Base-by-base conservation (phyloP, 2,329 filamentous ascomycete genomes). In the Alternaria panax region DNA sequence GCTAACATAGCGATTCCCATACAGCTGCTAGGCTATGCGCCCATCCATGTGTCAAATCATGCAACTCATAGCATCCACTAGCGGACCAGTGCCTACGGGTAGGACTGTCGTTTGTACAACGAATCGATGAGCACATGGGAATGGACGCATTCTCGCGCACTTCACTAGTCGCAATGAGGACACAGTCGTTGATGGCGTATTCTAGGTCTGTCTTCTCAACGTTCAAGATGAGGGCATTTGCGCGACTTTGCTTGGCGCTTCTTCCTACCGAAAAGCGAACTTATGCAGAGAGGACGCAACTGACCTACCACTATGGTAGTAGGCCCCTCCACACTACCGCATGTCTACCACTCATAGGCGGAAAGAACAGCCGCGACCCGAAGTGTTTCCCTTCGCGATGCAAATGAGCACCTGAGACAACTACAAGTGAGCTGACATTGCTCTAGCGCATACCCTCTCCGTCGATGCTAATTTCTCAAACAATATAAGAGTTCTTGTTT, bases 201-300 rank as follows among this genome's bases (percentile, higher is more conserved):
- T 48, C 14, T 6, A n/a, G 14, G 20, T 25, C 20, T 36, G 45
- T 4, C 45, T 25, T 36, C 28, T 24, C 30, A 16, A 34, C 6
- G 2, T 22, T 36, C 20, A 2, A 22, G 7, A 52, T 53, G 54
- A 57, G 54, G 48, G 24, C 30, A 53, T 57, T 57, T 46, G 54
- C 48, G 54, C 48, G 51, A 40, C 48, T 56, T 53, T 46, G 41
- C 30, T 45, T 52, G 24, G 47, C 54, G 24, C 41, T 34, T 28
- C 11, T 34, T n/a, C 14, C 36, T n/a, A 12, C 22, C 22, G 32
- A 25, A 20, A 11, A 8, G 22, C 25, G 18, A 34, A 24, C 25
- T 40, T 45, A 45, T 8, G 40, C 25, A 18, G 32, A 27, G 28
- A 32, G 6, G 38, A 34, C 14, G 34, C 38, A 20, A 24, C 41